A percentile compares a stretch with the other conserved stretches of the same genome.
Conservation (phyloP, 2,329 filamentous ascomycete species). For the Cercospora beticola region DNA sequence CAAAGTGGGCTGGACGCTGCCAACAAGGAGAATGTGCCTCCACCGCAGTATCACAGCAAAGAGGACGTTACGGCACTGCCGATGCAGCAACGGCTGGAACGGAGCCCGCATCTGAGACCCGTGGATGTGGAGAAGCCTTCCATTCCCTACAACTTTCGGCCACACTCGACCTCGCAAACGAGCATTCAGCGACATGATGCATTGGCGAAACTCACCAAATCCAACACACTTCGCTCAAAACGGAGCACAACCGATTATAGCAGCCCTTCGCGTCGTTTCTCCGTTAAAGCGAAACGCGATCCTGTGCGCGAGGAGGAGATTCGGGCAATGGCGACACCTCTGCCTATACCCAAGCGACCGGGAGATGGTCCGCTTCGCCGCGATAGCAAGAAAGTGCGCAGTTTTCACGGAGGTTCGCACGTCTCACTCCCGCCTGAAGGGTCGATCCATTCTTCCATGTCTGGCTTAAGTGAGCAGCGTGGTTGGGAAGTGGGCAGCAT, state of each 20-base stretch:
- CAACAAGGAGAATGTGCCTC: constrained; percentile 30
- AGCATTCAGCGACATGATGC: constrained; percentile 31
- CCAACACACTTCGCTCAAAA: constrained; percentile 41
- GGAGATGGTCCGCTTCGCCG: constrained; percentile 51
- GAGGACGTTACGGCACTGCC: constrained; percentile 53
- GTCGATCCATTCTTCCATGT: constrained; percentile 75
- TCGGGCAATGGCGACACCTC: constrained; percentile 72
- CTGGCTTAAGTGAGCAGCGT: constrained; percentile 69
- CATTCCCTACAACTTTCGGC: constrained; percentile 48
- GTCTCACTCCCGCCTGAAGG: constrained; percentile 71
- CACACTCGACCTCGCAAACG: constrained; percentile 33
- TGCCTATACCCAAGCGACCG: constrained; percentile 59
- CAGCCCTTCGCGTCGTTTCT: constrained; percentile 63
- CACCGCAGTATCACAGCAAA: constrained; percentile 34
- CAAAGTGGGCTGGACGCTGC: constrained; percentile 13
- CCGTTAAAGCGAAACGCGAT: constrained; percentile 70
- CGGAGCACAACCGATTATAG: constrained; percentile 46
- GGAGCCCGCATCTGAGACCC: constrained; percentile 51
- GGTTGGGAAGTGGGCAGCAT: constrained; percentile 79
- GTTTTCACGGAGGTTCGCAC: constrained; percentile 64
- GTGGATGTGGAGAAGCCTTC: constrained; percentile 41
- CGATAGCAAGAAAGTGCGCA: constrained; percentile 66
- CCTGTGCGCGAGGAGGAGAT: constrained; percentile 83
- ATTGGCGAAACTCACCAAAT: constrained; percentile 21
- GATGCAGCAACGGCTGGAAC: constrained; percentile 40